A percentile compares a stretch with the other conserved stretches of the same genome.
phyloP scores from a whole-genome alignment of 1,284 basidiomycete genomes.

The Rhodotorula sp. region DNA sequence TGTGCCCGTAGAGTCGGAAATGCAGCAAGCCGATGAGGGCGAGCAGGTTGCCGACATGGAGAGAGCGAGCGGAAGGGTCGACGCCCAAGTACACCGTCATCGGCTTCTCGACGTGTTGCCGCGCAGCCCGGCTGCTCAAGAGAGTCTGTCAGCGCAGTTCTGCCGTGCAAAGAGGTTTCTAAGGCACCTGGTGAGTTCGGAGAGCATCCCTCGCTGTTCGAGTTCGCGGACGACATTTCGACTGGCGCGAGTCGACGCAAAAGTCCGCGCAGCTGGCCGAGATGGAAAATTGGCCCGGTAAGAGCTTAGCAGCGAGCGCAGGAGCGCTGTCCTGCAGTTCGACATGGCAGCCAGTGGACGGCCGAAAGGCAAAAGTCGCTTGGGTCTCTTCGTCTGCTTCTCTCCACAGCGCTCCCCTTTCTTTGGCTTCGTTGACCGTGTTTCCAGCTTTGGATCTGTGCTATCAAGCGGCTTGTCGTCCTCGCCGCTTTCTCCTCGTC shows the following conservation, averaged over 20 bases:
- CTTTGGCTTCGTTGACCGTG: too few species aligned
- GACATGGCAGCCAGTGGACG: neutral
- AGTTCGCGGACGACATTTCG: conserved; percentile 51
- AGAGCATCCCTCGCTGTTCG: conserved; percentile 52
- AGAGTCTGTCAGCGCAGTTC: neutral
- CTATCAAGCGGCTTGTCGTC: too few species aligned
- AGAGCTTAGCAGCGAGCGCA: conserved; percentile 8
- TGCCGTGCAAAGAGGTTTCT: neutral
- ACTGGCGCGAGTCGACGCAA: conserved; percentile 4
- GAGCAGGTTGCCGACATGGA: conserved; percentile 92
- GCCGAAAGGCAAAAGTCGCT: neutral
- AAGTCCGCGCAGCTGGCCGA: neutral
- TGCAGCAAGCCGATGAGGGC: conserved; percentile 84
- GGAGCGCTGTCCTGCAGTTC: conserved; percentile 3
- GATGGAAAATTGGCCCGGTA: neutral
- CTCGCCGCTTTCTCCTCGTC: too few species aligned
- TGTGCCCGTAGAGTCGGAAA: conserved; percentile 79
- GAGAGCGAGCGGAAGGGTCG: conserved; percentile 85
- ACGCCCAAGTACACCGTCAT: conserved; percentile 62
- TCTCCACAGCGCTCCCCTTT: too few species aligned
- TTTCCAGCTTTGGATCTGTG: too few species aligned
- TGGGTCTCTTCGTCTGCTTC: too few species aligned
- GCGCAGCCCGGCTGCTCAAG: conserved; percentile 18
- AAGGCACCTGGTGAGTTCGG: conserved; percentile 52
- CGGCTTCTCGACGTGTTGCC: conserved; percentile 42